These are phyloP conservation scores for Ophiostoma australiae DNA, from an alignment of 2,329 filamentous ascomycete species.

Conservation along the genomic window DNA sequence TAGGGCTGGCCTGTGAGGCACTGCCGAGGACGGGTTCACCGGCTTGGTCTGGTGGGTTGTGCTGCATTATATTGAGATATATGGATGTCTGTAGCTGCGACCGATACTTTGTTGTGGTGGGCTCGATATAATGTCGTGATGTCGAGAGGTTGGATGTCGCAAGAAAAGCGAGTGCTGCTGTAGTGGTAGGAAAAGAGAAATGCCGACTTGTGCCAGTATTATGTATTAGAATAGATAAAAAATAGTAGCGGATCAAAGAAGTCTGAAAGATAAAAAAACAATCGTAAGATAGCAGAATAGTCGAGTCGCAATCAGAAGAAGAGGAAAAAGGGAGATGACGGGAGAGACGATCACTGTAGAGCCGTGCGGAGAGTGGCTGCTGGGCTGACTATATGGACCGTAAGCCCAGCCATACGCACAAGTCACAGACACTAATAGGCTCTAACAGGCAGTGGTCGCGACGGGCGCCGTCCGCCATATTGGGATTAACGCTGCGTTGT, in stretches of 20 bases:
- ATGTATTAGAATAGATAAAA: background rate
- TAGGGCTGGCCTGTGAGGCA: constrained; percentile 11
- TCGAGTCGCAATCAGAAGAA: constrained; percentile 8
- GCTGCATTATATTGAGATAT: background rate
- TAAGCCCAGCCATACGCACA: background rate
- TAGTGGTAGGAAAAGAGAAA: background rate
- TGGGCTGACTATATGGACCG: background rate
- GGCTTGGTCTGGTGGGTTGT: background rate
- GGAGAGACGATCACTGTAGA: background rate
- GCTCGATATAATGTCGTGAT: background rate
- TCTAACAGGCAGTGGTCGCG: background rate
- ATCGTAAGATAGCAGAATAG: background rate
- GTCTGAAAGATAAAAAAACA: background rate
- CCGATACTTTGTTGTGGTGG: background rate
- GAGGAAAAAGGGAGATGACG: background rate
- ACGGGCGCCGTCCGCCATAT: background rate
- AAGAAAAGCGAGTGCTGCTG: background rate
- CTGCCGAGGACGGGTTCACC: constrained; percentile 14
- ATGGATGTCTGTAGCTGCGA: background rate
- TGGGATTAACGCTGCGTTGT: background rate
- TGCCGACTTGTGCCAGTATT: background rate
- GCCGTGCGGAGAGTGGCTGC: background rate
- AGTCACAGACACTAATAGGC: background rate
- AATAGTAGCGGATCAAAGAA: background rate
- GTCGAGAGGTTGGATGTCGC: background rate